Percentiles rank a stretch among this genome's conserved stretches.
Conservation (phyloP, 2,329 filamentous ascomycete species). For the Pseudopyrenochaeta lycopersici region DNA sequence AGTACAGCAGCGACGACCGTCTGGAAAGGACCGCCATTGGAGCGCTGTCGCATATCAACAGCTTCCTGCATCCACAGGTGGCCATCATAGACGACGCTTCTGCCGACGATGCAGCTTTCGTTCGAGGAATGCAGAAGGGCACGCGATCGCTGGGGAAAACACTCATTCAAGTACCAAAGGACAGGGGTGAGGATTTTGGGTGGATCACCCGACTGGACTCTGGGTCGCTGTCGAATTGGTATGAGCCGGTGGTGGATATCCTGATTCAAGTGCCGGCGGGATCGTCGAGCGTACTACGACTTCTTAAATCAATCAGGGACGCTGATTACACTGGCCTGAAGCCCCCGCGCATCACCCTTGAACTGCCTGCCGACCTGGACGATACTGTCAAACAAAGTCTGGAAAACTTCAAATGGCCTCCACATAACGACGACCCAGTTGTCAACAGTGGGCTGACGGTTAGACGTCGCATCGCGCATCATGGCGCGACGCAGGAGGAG, state of each 20-base stretch:
- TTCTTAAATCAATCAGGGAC: constrained; percentile 77
- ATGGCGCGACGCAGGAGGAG: constrained; percentile 70
- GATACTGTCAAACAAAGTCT: constrained; percentile 70
- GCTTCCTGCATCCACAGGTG: constrained; percentile 79
- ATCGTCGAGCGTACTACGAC: constrained; percentile 78
- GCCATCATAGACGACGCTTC: constrained; percentile 74
- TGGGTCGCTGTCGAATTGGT: constrained; percentile 77
- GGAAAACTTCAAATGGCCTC: constrained; percentile 72
- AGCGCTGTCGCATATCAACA: constrained; percentile 75
- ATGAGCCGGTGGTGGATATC: constrained; percentile 80
- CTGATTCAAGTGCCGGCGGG: constrained; percentile 77
- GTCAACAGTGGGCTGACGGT: constrained; percentile 66
- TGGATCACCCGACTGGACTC: constrained; percentile 85
- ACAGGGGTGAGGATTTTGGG: constrained; percentile 68
- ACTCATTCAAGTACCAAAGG: constrained; percentile 77
- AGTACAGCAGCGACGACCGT: constrained; percentile 73
- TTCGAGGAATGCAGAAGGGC: constrained; percentile 66
- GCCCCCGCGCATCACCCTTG: constrained; percentile 80
- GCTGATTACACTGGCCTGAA: constrained; percentile 79
- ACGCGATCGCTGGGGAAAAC: constrained; percentile 63
- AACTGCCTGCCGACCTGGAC: constrained; percentile 79
- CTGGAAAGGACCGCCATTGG: constrained; percentile 71
- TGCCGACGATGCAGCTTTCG: constrained; percentile 75
- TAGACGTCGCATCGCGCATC: constrained; percentile 74
- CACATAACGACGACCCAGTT: constrained; percentile 50